These are phyloP conservation scores for Uronychia setigera DNA, from an alignment of 73 alveolate species.

Conservation along the genomic window DNA sequence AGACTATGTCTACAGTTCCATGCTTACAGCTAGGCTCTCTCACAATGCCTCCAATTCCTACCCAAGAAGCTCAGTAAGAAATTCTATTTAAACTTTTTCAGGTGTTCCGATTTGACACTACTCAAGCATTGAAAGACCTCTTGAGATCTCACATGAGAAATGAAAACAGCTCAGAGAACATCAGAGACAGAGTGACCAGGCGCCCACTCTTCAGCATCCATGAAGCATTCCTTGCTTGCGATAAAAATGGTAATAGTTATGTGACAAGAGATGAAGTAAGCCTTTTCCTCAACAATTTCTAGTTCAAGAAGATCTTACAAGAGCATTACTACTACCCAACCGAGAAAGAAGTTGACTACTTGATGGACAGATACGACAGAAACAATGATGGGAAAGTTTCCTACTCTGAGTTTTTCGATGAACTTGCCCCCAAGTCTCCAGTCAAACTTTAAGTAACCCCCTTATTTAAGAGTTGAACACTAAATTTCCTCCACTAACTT, in stretches of 20 bases:
- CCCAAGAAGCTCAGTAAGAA: conserved; percentile 1
- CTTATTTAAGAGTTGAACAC: too few species aligned
- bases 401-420: conserved; percentile 57
- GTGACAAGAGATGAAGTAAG: conserved; percentile 41
- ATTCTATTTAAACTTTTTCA: conserved; percentile 1
- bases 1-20: conserved; percentile 4
- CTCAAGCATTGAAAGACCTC: too few species aligned
- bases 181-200: too few species aligned
- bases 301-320: conserved; percentile 16
- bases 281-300: neutral
- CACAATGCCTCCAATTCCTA: neutral
- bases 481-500: too few species aligned
- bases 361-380: conserved; percentile 46
- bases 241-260: conserved; percentile 46
- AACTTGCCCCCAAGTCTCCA: conserved; percentile 45
- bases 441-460: too few species aligned
- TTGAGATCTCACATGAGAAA: too few species aligned
- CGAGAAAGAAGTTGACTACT: conserved; percentile 32
- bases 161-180: too few species aligned
- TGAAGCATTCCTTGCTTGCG: conserved; percentile 46
- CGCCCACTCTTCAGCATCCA: conserved; percentile 39
- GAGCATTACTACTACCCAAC: conserved; percentile 36
- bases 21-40: neutral
- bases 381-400: conserved; percentile 51
- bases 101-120: conserved; percentile 21